Evolutionary conservation across 1,139 yeast species (phyloP).

Genomic region (Sugiyamaella grinbergsii): DNA sequence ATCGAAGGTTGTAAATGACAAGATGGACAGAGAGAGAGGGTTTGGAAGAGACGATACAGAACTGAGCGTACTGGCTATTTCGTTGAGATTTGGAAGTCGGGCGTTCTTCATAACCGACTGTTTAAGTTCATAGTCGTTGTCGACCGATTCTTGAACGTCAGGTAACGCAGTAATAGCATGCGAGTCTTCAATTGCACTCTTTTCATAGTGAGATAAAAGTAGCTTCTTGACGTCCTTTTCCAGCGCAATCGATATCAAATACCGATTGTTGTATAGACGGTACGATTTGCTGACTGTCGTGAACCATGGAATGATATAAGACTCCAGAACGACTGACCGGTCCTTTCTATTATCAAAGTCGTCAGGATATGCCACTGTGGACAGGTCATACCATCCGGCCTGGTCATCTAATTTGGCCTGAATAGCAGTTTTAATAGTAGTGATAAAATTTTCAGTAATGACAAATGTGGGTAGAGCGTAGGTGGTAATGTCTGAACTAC

Average conservation of each 20-base stretch:
- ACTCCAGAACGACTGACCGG: not conserved
- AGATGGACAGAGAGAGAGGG: not conserved
- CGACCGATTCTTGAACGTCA: conserved; percentile 8
- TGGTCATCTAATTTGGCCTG: conserved; percentile 18
- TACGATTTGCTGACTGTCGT: conserved; percentile 1
- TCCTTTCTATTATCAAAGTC: conserved; percentile 9
- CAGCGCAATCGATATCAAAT: conserved; percentile 5
- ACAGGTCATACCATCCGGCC: conserved; percentile 28
- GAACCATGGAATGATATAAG: conserved; percentile 8
- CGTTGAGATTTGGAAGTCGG: conserved; percentile 4
- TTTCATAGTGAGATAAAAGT: conserved; percentile 2
- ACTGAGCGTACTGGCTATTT: not conserved
- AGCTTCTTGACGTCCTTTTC: conserved; percentile 12
- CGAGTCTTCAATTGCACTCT: conserved; percentile 3
- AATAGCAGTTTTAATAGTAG: conserved; percentile 11
- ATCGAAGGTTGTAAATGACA: conserved; percentile 10
- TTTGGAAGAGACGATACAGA: not conserved
- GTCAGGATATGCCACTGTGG: conserved; percentile 3
- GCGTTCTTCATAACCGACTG: conserved; percentile 13
- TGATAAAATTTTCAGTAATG: conserved; percentile 26
- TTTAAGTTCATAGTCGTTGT: conserved; percentile 11
- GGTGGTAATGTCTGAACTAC: conserved; percentile 1
- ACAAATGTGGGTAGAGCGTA: conserved; percentile 21
- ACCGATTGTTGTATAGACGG: conserved; percentile 10
- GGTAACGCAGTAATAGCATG: not conserved